Conservation (phyloP, 2,329 filamentous ascomycete genomes). For the Macrophomina phaseolina region DNA sequence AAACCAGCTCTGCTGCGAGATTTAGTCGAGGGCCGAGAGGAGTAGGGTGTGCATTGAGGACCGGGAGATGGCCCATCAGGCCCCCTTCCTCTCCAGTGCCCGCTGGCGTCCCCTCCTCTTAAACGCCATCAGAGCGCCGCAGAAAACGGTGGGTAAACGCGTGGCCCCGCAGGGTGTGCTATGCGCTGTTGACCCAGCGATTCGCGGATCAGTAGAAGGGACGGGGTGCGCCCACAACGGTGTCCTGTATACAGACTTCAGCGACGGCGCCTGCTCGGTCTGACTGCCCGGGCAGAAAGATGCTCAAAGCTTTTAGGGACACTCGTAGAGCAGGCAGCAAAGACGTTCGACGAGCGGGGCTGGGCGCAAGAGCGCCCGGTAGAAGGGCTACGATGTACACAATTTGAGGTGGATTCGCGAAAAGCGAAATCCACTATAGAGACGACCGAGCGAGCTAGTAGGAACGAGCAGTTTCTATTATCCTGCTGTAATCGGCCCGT, state of each 20-base stretch:
- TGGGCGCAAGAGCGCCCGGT: neutral
- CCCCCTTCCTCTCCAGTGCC: constrained; percentile 12
- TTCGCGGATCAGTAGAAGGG: neutral
- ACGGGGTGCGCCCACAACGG: neutral
- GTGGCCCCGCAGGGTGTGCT: neutral
- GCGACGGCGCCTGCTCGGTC: constrained; percentile 3
- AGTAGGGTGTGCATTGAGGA: constrained; percentile 12
- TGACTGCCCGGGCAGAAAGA: neutral
- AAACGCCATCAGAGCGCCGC: neutral
- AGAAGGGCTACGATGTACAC: neutral
- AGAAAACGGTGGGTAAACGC: neutral
- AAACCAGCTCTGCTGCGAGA: constrained; percentile 5
- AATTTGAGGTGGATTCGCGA: neutral
- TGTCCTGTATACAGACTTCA: constrained; percentile 14
- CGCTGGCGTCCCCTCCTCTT: neutral
- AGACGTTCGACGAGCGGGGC: neutral
- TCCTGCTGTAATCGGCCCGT: constrained; percentile 13
- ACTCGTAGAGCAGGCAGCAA: neutral
- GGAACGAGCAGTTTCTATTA: neutral
- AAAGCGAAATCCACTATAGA: neutral
- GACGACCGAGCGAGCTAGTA: neutral
- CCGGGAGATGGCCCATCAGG: constrained; percentile 11
- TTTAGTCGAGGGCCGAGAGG: constrained; percentile 7
- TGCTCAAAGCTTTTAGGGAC: neutral
- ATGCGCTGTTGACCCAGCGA: neutral